A percentile compares a stretch with the other conserved stretches of the same genome.
These are phyloP conservation scores for Penicillium longicatenatum DNA, from an alignment of 495 filamentous ascomycete genomes.

Conservation along the genomic window DNA sequence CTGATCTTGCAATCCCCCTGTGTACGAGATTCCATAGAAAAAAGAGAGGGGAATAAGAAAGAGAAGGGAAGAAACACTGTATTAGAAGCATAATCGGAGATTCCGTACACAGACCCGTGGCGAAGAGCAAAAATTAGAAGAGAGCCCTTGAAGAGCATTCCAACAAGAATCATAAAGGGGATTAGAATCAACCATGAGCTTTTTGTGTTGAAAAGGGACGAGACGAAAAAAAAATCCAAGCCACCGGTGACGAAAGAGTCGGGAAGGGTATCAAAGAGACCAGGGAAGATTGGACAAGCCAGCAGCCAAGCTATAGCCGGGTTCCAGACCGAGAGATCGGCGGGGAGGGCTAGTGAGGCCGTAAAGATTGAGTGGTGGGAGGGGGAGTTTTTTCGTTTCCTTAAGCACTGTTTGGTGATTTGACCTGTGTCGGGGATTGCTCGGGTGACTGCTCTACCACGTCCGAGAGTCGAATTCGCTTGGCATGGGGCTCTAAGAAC, in stretches of 20 bases:
- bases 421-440: slow-evolving; percentile 33
- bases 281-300: slow-evolving; percentile 35
- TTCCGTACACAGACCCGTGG: slow-evolving; percentile 27
- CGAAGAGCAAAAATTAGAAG: slow-evolving; percentile 21
- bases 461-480: slow-evolving; percentile 47
- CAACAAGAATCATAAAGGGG: slow-evolving; percentile 12
- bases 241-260: slow-evolving; percentile 40
- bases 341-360: not conserved
- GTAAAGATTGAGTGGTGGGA: not conserved
- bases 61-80: slow-evolving; percentile 17
- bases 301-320: slow-evolving; percentile 10
- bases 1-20: slow-evolving; percentile 5
- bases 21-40: not conserved
- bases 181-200: slow-evolving; percentile 23
- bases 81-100: slow-evolving; percentile 31
- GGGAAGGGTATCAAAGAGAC: slow-evolving; percentile 51
- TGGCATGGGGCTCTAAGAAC: slow-evolving; percentile 47
- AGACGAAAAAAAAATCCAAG: slow-evolving; percentile 23
- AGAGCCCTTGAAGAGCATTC: slow-evolving; percentile 22
- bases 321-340: slow-evolving; percentile 3
- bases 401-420: slow-evolving; percentile 45
- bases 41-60: not conserved
- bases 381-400: not conserved
- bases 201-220: slow-evolving; percentile 20
- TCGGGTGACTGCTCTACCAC: slow-evolving; percentile 45